A percentile compares a stretch with the other conserved stretches of the same genome.
Evolutionary conservation across 768 basidiomycete genomes (phyloP).

Genomic region (Phanerochaete carnosa): DNA sequence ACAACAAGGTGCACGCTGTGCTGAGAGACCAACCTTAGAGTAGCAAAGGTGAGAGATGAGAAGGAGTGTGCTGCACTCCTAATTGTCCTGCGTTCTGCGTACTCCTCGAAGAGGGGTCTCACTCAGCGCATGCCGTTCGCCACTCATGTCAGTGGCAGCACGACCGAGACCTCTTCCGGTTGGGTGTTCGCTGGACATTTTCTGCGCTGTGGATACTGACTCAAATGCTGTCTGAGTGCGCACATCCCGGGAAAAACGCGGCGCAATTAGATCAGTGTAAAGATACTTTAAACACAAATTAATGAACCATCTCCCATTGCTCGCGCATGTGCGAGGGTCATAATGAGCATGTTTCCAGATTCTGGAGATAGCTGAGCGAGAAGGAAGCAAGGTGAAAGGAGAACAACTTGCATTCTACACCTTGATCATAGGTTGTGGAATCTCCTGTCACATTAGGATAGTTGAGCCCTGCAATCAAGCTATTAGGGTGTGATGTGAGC

Average conservation of each 20-base stretch:
- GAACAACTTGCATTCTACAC: conserved; percentile 7
- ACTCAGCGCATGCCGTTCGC: too few species aligned
- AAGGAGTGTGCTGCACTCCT: too few species aligned
- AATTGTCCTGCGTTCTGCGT: too few species aligned
- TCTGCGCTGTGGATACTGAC: too few species aligned
- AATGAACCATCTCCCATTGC: conserved; percentile 24
- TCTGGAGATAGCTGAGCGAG: conserved; percentile 17
- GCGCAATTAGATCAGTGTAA: neutral
- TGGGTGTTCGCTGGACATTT: too few species aligned
- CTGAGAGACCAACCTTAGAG: too few species aligned
- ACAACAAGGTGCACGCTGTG: too few species aligned
- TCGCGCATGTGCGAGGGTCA: conserved; percentile 28
- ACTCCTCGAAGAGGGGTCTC: too few species aligned
- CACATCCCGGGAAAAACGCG: neutral
- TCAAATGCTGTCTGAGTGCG: too few species aligned
- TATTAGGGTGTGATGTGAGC: neutral
- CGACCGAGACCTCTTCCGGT: too few species aligned
- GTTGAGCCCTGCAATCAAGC: conserved; percentile 7
- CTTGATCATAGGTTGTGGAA: neutral
- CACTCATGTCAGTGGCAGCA: too few species aligned
- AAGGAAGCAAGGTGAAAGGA: neutral
- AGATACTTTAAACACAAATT: neutral
- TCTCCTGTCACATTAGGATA: conserved; percentile 14
- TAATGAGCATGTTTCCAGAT: conserved; percentile 34
- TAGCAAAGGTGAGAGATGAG: too few species aligned